Base-by-base conservation (phyloP, 345 rosid species). In the Aethionema arabicum region DNA sequence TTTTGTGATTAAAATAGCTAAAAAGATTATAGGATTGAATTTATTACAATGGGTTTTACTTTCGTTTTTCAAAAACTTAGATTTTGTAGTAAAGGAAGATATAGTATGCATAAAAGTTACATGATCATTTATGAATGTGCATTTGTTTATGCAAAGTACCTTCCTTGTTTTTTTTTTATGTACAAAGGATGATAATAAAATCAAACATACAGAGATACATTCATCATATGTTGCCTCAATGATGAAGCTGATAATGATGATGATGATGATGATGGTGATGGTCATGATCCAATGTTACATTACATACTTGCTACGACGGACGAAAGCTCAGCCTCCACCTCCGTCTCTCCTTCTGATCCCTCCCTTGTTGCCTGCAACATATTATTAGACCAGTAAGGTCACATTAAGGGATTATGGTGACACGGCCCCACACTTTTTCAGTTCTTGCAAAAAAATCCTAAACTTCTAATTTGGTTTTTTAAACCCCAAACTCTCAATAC, bases 221-320 rank as follows among this genome's bases (percentile, higher is more conserved):
- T 61, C 30, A 66, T 60, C 69, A 45, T 45, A 60, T 30, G 16
- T 60, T 44, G 8, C 46, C 56, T 21, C 27, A 21, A 21, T 21
- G 27, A 21, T 21, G 27, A 21, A 21, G 27, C 27, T 37, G 11
- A 37, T 37, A 3, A 37, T 10, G 8, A 37, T 6, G 41, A 33
- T 36, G 60, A 57, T 37, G 51, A 56, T 38, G 41, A 61, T 21
- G 46, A 38, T 11, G 55, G n/a, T 61, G 48, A 11, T 36, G 31
- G 1, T 50, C 11, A 12, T 50, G 13, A 15, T 52, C 56, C 12
- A 49, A 38, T 37, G 8, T 61, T 35, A 44, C 30, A 73, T 80
- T 76, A 92, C 91, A 92, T 85, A 80, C 88, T 85, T 68, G 87
- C 99, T 52, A 89, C 96, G 51, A 85, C 84, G 6, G 91, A 81